Base-by-base conservation (phyloP, 306 rosid genomes). In the Gastrolobium bilobum region DNA sequence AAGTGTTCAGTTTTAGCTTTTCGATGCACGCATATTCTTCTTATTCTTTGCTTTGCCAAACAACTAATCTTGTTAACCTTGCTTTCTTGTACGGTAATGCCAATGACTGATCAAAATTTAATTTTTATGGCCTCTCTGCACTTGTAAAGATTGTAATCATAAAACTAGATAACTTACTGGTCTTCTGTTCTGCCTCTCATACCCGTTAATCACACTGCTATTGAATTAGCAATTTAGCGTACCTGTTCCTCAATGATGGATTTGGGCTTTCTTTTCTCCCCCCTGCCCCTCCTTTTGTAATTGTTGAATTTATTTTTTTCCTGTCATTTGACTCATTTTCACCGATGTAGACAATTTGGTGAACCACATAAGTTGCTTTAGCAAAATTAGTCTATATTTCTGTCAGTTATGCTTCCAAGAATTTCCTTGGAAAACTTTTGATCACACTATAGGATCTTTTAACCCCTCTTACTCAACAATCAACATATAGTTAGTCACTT, bases 41-140 rank as follows among this genome's bases (percentile, higher is more conserved):
- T 81, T 39, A 51, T 86, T 82, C 84, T 80, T 80, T 84, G 77
- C 84, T 82, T 73, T 51, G 62, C 82, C 61, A 29, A 77, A 58
- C 76, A 34, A 64, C 47, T 61, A 72, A 43, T 58, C 8, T 31
- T 51, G 30, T 72, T 79, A 40, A 42, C 40, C 48, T 50, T 78
- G 75, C 54, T 57, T 73, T 75, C 31, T 64, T 52, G 7, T 39
- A 34, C 67, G 56, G 75, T 57, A 73, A 71, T 20, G 63, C 35
- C 76, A 7, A 31, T 69, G 65, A 71, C 43, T 38, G 26, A 63
- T 53, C 59, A 30, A 77, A 13, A 30, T 54, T 11, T 42, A 7
- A 40, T 60, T 48, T 7, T 35, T 48, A 42, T 42, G 70, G 44
- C 6, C 30, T 76, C 42, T 76, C 47, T 44, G 78, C 48, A 14